phyloP scores from a whole-genome alignment of 345 rosid species.

The Citrus glauca region DNA sequence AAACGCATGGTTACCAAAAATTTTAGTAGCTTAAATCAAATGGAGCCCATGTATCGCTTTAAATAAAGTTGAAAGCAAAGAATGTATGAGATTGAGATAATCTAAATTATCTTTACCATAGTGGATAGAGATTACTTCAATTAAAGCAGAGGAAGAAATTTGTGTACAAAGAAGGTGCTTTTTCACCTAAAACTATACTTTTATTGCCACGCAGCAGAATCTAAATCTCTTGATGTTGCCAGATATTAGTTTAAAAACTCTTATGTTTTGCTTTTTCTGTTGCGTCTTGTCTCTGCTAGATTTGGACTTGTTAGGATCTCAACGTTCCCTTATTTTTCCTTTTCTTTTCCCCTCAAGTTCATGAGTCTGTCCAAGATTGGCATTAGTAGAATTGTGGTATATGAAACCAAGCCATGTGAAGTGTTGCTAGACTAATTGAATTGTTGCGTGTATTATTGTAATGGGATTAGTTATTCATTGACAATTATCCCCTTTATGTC shows the following conservation, averaged over 20 bases:
- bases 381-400: not conserved
- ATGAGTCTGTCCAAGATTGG: not conserved
- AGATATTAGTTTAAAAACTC: not conserved
- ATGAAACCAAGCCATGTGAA: constrained; percentile 18
- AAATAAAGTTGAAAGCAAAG: not conserved
- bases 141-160: not conserved
- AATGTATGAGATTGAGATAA: not conserved
- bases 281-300: not conserved
- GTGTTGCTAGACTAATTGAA: constrained; percentile 8
- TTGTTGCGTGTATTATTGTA: not conserved
- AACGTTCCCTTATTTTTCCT: not conserved
- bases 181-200: constrained; percentile 9
- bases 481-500: constrained; percentile 11
- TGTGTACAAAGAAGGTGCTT: not conserved
- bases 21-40: not conserved
- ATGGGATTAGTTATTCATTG: not conserved
- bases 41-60: not conserved
- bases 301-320: not conserved
- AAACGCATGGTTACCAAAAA: not conserved
- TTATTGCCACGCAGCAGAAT: not conserved
- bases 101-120: not conserved
- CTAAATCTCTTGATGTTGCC: not conserved
- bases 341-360: not conserved
- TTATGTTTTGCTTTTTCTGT: not conserved
- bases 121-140: not conserved